phyloP scores from a whole-genome alignment of 2,329 filamentous ascomycete species.

The Rutstroemia sp. region DNA sequence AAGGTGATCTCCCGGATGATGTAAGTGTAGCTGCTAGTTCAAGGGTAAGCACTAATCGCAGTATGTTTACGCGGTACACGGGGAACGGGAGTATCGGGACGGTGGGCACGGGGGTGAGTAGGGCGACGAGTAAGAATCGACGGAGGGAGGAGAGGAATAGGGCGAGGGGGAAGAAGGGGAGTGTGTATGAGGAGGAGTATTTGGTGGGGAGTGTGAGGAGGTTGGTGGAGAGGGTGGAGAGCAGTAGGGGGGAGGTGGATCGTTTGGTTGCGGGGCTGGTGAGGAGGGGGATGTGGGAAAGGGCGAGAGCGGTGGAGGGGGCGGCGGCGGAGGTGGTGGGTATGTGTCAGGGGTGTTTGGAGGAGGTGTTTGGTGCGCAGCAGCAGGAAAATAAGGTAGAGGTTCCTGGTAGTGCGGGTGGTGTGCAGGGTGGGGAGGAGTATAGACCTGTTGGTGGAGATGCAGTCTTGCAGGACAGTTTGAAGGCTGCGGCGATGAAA shows the following conservation, averaged over 20 bases:
- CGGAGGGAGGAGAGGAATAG: conserved; percentile 90
- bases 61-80: conserved; percentile 88
- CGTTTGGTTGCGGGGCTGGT: conserved; percentile 70
- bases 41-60: conserved; percentile 72
- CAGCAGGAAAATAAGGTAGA: conserved; percentile 12
- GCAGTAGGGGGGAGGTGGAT: conserved; percentile 61
- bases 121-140: conserved; percentile 82
- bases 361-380: conserved; percentile 57
- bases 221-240: conserved; percentile 75
- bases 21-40: conserved; percentile 80
- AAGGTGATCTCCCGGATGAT: conserved; percentile 77
- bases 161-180: conserved; percentile 89
- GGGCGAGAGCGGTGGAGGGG: conserved; percentile 69
- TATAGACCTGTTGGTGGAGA: conserved; percentile 28
- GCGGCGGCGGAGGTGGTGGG: conserved; percentile 68
- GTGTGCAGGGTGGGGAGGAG: conserved; percentile 4
- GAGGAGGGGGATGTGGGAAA: conserved; percentile 78
- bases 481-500: conserved; percentile 23
- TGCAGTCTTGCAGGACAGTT: conserved; percentile 29
- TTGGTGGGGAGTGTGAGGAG: conserved; percentile 80
- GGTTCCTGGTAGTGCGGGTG: neutral
- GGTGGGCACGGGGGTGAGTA: conserved; percentile 62
- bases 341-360: conserved; percentile 57
- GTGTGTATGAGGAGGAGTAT: conserved; percentile 97
- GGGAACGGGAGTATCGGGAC: conserved; percentile 52